These are phyloP conservation scores for Whalleya microplaca DNA, from an alignment of 2,329 filamentous ascomycete species.

Conservation along the genomic window DNA sequence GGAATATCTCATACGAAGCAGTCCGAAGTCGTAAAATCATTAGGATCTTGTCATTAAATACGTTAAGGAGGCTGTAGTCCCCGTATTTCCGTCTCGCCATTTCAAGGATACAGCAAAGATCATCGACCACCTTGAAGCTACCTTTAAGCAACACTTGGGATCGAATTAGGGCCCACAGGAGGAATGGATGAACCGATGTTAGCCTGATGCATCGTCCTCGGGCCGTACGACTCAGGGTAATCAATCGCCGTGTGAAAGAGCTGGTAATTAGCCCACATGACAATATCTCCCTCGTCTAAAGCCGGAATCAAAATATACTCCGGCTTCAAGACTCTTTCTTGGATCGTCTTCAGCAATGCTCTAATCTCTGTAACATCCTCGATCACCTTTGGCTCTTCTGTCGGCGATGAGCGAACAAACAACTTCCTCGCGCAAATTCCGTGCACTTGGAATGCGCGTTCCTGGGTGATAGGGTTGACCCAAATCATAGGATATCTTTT, in stretches of 20 bases:
- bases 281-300: conserved; percentile 48
- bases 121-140: neutral
- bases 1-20: too few relatives aligned
- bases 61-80: too few relatives aligned
- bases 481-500: conserved; percentile 52
- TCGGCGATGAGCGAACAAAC: conserved; percentile 40
- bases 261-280: conserved; percentile 49
- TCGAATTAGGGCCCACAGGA: conserved; percentile 24
- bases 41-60: too few relatives aligned
- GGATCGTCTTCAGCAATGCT: conserved; percentile 40
- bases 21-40: too few relatives aligned
- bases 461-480: conserved; percentile 47
- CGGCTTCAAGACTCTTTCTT: conserved; percentile 44
- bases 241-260: conserved; percentile 49
- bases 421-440: conserved; percentile 44
- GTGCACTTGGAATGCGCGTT: conserved; percentile 49
- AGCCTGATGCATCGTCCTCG: conserved; percentile 50
- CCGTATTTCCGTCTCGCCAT: too few relatives aligned
- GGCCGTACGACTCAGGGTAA: conserved; percentile 44
- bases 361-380: conserved; percentile 45
- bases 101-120: too few relatives aligned
- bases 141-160: conserved; percentile 16
- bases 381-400: conserved; percentile 40
- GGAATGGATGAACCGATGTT: conserved; percentile 42
- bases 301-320: conserved; percentile 47